Conservation (phyloP, 495 filamentous ascomycete genomes). For the Hypoxylon lenormandii region DNA sequence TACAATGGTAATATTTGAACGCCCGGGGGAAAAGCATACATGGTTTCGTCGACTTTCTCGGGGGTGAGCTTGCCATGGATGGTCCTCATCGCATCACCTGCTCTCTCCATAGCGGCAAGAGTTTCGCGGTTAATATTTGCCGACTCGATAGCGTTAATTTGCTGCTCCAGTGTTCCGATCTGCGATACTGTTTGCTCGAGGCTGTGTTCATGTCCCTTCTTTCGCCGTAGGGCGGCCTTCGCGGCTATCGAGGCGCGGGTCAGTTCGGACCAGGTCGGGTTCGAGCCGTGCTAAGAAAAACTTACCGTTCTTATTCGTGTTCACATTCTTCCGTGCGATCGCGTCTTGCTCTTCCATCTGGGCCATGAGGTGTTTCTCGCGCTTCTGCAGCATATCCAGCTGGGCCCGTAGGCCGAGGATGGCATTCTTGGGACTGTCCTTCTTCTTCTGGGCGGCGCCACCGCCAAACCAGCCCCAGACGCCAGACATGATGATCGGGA, state of each 20-base stretch:
- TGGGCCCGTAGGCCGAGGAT: constrained; percentile 88
- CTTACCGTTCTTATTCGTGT: constrained; percentile 89
- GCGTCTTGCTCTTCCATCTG: constrained; percentile 95
- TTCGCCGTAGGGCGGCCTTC: constrained; percentile 89
- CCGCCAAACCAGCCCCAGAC: constrained; percentile 91
- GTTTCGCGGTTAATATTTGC: constrained; percentile 99
- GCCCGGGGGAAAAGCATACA: constrained; percentile 72
- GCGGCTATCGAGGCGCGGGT: constrained; percentile 69
- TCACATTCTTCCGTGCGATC: constrained; percentile 89
- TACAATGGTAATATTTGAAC: background rate
- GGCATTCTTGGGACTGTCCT: constrained; percentile 95
- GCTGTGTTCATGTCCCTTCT: constrained; percentile 91
- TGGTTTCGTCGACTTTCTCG: constrained; percentile 92
- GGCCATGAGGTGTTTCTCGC: constrained; percentile 87
- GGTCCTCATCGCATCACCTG: constrained; percentile 85
- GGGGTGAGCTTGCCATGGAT: constrained; percentile 92
- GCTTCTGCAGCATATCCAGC: constrained; percentile 97
- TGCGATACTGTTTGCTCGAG: constrained; percentile 89
- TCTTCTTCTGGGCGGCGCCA: constrained; percentile 80
- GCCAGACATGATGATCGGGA: constrained; percentile 63
- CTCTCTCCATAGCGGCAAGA: constrained; percentile 90
- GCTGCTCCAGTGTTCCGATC: constrained; percentile 89
- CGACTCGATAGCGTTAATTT: constrained; percentile 95
- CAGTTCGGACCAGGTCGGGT: constrained; percentile 16
- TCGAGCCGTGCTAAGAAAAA: constrained; percentile 40